Conservation (phyloP, 169 alveolate genomes). For the Plasmodium gallinaceum region DNA sequence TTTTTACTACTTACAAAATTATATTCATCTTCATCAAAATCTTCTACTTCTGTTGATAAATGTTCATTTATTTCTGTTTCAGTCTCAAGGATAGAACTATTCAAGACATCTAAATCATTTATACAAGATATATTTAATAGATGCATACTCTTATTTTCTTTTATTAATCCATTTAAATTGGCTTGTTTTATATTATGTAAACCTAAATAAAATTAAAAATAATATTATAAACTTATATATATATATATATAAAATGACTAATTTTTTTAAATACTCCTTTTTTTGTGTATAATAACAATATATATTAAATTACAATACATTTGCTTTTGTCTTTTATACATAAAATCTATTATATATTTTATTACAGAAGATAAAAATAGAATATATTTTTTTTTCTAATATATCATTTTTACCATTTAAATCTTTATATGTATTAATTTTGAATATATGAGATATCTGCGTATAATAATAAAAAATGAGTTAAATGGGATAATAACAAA, state of each 20-base stretch:
- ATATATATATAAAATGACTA: background rate
- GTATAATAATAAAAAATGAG: background rate
- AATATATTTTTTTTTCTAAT: background rate
- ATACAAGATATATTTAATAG: constrained; percentile 29
- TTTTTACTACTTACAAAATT: constrained; percentile 50
- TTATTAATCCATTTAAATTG: constrained; percentile 21
- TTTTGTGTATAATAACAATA: too few species aligned
- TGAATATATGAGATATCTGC: constrained; percentile 49
- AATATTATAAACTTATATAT: background rate
- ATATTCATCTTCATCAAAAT: constrained; percentile 59
- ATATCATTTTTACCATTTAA: constrained; percentile 35
- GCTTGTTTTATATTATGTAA: constrained; percentile 22
- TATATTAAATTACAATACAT: too few species aligned
- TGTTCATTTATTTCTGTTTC: constrained; percentile 46
- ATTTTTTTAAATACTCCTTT: too few species aligned
- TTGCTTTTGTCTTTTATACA: background rate
- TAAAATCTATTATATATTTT: background rate
- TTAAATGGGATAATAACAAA: background rate
- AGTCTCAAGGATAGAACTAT: constrained; percentile 35
- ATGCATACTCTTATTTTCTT: constrained; percentile 28
- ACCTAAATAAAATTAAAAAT: constrained; percentile 14
- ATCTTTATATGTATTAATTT: constrained; percentile 24
- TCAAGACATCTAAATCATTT: constrained; percentile 21
- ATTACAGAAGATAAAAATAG: background rate
- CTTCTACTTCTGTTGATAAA: constrained; percentile 31